Evolutionary conservation across 1,139 yeast genomes (phyloP).

Genomic region (Oligophagozyma castellii): DNA sequence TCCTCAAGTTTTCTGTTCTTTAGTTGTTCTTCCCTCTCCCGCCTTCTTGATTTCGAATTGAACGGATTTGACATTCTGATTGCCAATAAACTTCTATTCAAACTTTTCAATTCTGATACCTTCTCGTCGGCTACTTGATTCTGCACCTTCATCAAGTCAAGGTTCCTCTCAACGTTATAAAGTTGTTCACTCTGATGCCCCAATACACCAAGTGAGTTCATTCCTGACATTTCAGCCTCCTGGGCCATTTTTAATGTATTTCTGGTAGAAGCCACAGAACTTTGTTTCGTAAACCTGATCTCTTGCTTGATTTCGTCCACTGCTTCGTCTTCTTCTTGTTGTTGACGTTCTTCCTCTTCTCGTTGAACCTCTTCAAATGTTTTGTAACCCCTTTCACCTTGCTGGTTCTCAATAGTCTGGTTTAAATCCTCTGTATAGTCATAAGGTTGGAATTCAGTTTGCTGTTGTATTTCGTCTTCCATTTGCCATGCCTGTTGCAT

Average conservation of each 20-base stretch:
- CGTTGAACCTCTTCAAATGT: conserved; percentile 24
- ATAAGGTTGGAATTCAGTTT: conserved; percentile 10
- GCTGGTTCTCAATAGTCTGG: conserved; percentile 1
- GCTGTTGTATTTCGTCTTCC: conserved; percentile 4
- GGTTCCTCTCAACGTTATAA: conserved; percentile 63
- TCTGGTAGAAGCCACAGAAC: conserved; percentile 73
- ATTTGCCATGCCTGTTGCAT: conserved; percentile 7
- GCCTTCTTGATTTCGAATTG: conserved; percentile 63
- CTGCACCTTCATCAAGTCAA: conserved; percentile 70
- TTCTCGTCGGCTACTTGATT: conserved; percentile 73
- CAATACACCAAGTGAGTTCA: conserved; percentile 79
- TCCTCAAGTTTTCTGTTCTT: conserved; percentile 55
- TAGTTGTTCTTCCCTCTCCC: conserved; percentile 61
- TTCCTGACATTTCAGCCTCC: conserved; percentile 84
- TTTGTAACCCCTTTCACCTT: conserved; percentile 14
- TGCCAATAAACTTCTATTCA: conserved; percentile 71
- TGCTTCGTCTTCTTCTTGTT: conserved; percentile 68
- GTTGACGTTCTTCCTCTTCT: conserved; percentile 35
- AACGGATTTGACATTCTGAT: conserved; percentile 80
- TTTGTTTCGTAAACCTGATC: conserved; percentile 74
- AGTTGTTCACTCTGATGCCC: conserved; percentile 86
- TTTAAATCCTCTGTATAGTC: conserved; percentile 9
- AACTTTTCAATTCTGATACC: conserved; percentile 64
- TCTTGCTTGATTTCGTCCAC: conserved; percentile 81
- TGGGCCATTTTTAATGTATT: conserved; percentile 80